Evolutionary conservation across 2,329 filamentous ascomycete genomes (phyloP).

Genomic region (Colletotrichum phormii): DNA sequence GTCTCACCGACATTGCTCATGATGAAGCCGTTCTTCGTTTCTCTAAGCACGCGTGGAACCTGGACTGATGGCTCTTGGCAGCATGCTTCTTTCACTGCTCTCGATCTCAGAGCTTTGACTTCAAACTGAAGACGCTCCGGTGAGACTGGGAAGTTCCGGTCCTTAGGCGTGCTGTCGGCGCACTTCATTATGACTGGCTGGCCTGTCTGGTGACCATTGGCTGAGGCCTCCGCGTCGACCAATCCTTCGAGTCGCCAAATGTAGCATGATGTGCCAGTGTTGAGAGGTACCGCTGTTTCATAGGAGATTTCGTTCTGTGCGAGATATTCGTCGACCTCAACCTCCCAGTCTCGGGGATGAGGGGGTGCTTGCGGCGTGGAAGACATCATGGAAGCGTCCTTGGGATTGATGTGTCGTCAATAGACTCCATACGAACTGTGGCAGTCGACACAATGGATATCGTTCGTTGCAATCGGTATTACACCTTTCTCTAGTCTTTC

Average conservation of each 20-base stretch:
- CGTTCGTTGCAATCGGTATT: too few relatives aligned
- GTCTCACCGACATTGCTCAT: background rate
- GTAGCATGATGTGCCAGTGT: background rate
- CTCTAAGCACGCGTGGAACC: background rate
- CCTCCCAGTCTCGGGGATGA: background rate
- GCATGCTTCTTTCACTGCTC: background rate
- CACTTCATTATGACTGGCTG: conserved; percentile 4
- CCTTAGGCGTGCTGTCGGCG: conserved; percentile 9
- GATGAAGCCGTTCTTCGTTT: background rate
- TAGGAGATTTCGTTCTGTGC: background rate
- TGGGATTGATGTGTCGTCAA: too few relatives aligned
- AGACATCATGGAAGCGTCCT: too few relatives aligned
- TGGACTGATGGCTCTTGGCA: background rate
- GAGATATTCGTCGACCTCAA: background rate
- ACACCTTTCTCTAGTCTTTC: too few relatives aligned
- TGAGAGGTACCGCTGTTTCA: background rate
- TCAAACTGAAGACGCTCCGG: background rate
- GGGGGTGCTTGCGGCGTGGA: background rate
- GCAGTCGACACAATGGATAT: too few relatives aligned
- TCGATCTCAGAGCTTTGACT: background rate
- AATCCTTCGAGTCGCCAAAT: background rate
- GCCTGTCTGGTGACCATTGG: background rate
- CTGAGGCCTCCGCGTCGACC: background rate
- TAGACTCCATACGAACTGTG: too few relatives aligned
- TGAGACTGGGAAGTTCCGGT: background rate